Percentiles rank a stretch among this genome's conserved stretches.
phyloP scores from a whole-genome alignment of 208 protist genomes.

The Trypanosoma mega region DNA sequence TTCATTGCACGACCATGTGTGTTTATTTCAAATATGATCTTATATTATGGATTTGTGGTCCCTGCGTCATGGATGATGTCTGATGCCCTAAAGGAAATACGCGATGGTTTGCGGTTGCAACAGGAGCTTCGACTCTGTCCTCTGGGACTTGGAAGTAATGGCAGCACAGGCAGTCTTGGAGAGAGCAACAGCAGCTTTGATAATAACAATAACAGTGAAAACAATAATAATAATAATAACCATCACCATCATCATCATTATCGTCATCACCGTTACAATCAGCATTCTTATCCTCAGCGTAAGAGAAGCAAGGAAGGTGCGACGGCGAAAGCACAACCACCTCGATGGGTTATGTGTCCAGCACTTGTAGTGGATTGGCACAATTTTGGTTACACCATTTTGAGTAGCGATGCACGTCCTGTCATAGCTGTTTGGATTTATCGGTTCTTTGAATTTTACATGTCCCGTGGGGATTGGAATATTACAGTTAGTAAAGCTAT shows the following conservation, averaged over 20 bases:
- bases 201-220: no score
- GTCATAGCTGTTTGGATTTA: constrained; percentile 55
- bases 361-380: constrained; percentile 90
- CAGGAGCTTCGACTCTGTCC: constrained; percentile 9
- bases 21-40: constrained; percentile 50
- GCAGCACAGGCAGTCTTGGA: no score
- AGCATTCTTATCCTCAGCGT: no score
- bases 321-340: neutral
- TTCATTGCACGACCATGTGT: constrained; percentile 59
- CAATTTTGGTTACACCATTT: constrained; percentile 91
- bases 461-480: constrained; percentile 67
- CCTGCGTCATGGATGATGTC: constrained; percentile 66
- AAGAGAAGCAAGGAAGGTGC: neutral
- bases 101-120: constrained; percentile 36
- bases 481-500: constrained; percentile 85
- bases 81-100: constrained; percentile 56
- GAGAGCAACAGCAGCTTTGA: no score
- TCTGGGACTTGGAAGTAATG: no score
- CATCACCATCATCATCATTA: no score
- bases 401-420: constrained; percentile 54
- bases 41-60: constrained; percentile 76
- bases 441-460: constrained; percentile 60
- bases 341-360: constrained; percentile 31
- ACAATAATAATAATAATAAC: no score
- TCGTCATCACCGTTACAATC: no score